Base-by-base conservation (phyloP, 2,329 filamentous ascomycete species). In the Gyromitra esculenta region DNA sequence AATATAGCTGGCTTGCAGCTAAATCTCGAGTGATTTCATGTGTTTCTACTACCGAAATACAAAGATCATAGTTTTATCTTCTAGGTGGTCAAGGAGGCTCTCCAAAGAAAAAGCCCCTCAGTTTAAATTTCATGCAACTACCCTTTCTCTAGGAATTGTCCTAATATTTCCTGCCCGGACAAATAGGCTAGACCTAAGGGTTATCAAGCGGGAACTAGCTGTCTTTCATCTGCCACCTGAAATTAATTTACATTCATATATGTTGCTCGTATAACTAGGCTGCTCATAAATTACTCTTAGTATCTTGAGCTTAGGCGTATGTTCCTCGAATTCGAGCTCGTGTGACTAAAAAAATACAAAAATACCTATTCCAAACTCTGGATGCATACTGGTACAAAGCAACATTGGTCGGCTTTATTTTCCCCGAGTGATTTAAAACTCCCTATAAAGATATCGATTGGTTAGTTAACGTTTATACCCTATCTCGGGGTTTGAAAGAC, bases 331-430 rank as follows among this genome's bases (percentile, higher is more conserved):
- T 21, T 8, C 8, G 15, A 21, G 18, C 7, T 8, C 18, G 48
- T 52, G 48, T 63, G 21, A 63, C 59, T 45, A 37, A 39, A 15
- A 37, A n/a, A 60, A 60, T 37, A 52, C 15, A 21, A 62, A 8
- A n/a, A 43, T 66, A 41, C 18, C 48, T 39, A 13, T 15, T 31
- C 7, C 13, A 25, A 25, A 66, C 54, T 37, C 5, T 21, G 50
- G 48, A 39, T 59, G 15, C 15, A 45, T 3, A 18, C 18, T 59
- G 5, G 21, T 25, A 56, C 52, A 9, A 56, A 56, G 21, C 8
- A 56, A 41, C 39, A 57, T 43, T 21, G 21, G 54, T 69, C 66
- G 66, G 66, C 18, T 3, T 60, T 60, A 69, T 69, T 48, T 39
- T 60, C 52, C 35, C 66, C 66, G 66, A 69, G 39, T 15, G 15